Evolutionary conservation across 2,329 filamentous ascomycete genomes (phyloP).

Genomic region (Xylariaceae sp.): DNA sequence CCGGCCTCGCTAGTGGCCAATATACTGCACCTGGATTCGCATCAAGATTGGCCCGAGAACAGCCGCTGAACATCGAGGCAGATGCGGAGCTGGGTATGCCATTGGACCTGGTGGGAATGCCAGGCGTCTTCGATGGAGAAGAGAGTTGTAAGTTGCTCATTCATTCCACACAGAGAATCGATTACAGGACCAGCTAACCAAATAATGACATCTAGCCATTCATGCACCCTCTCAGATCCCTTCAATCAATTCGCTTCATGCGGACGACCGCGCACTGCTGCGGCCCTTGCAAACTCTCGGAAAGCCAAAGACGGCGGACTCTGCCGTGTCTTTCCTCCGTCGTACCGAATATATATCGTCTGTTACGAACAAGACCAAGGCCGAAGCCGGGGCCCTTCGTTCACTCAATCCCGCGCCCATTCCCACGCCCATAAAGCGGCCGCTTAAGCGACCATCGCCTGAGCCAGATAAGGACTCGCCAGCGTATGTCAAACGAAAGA

Average conservation of each 20-base stretch:
- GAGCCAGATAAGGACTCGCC: constrained; percentile 56
- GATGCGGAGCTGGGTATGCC: constrained; percentile 98
- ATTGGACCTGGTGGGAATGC: constrained; percentile 89
- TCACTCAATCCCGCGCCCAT: constrained; percentile 40
- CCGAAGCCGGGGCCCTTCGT: constrained; percentile 49
- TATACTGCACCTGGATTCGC: constrained; percentile 90
- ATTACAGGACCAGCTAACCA: constrained; percentile 13
- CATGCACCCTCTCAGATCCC: constrained; percentile 69
- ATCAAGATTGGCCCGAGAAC: constrained; percentile 80
- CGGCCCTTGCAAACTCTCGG: constrained; percentile 78
- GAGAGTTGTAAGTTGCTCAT: constrained; percentile 68
- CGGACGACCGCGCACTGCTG: constrained; percentile 77
- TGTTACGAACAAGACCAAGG: constrained; percentile 42
- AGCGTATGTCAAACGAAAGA: constrained; percentile 63
- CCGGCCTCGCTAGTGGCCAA: constrained; percentile 75
- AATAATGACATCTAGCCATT: constrained; percentile 55
- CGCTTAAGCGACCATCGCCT: constrained; percentile 48
- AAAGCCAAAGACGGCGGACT: constrained; percentile 70
- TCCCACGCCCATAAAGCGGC: constrained; percentile 36
- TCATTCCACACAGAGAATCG: constrained; percentile 10
- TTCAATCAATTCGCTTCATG: constrained; percentile 74
- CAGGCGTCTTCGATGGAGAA: constrained; percentile 89
- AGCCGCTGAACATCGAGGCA: constrained; percentile 92
- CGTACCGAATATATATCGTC: constrained; percentile 91
- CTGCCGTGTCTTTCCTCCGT: constrained; percentile 86